Evolutionary conservation across 371 early-diverging fungal species (phyloP), one percentile per base, ranked within the genome.

Genomic region (Mortierella sp.): DNA sequence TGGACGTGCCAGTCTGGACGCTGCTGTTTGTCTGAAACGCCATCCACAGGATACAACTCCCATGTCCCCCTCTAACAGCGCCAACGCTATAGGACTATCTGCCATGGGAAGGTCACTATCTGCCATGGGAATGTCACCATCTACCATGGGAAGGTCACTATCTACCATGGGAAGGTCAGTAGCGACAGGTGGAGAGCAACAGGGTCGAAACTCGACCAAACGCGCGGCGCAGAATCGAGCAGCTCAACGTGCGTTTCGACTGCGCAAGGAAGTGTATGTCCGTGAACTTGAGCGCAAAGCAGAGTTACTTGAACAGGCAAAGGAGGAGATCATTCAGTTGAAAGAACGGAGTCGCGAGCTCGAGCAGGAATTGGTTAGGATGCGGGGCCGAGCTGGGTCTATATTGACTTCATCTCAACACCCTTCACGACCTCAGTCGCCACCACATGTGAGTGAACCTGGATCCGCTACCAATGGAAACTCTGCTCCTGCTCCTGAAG

Each of bases 181-280:
- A n/a, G n/a, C n/a, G n/a, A n/a, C n/a, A n/a, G n/a, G n/a, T n/a
- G 29, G 67, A 51, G 68, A 74, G 60, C 71, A 63, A 29, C 71
- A 70, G 34, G 64, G 64, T 21, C 68, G 76, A 14, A 68, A 67
- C 40, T 56, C 87, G 27, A 83, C 88, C 28, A 85, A 86, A 55
- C 82, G 92, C 34, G 89, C 90, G 43, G 90, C 87, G 19, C 93
- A 92, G 59, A 92, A 92, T 60, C 80, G 93, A 29, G 90, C 88
- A 12, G 91, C 91, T 0, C 92, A 92, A 71, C 81, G 90, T 27
- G 91, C 91, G 1, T 92, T 91, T 67, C 85, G 93, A 10, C 90
- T 90, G 71, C 84, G 93, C 3, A 93, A 91, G 54, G 85, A 90
- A 66, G 85, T 82, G n/a, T 88, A 92, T 60, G 88, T 91, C 60